Base-by-base conservation (phyloP, 306 rosid genomes). In the Vigna reflexopilosa region DNA sequence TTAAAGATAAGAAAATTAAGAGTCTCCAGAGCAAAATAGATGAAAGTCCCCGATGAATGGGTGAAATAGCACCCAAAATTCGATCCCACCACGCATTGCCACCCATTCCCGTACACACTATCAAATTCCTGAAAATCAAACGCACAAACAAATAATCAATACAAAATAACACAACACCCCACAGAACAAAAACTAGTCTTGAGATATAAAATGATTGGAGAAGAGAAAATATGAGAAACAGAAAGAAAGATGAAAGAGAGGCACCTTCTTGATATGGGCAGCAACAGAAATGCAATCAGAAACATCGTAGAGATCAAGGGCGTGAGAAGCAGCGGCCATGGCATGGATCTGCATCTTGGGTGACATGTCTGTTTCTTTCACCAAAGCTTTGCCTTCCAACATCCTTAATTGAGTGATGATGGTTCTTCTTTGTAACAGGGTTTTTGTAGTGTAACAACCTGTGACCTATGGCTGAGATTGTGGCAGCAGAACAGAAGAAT, bases 41-140 rank as follows among this genome's bases (percentile, higher is more conserved):
- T 89, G 85, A 93, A 93, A 84, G 84, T 85, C 64, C 90, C 93
- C 0, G 85, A 85, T 7, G 90, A 40, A 82, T 90, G 96, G 14
- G 90, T 89, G 86, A 91, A 91, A 83, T 87, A 91, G 42, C 96
- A 77, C 44, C 98, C 96, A 61, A 94, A 91, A 73, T 83, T 90
- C 47, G 93, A 85, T 76, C 96, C 97, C 72, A 91, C 93, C 72
- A 90, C 97, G 75, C 94, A 93, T 76, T 90, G 97, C 97, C 98
- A 93, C 17, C 98, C 94, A 80, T 72, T 80, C 52, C 94, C 96
- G 76, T 94, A 83, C 79, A 40, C 79, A 72, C 79, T 78, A 73
- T 91, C 97, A 84, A 93, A 93, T 55, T 83, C 93, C 98, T 93
- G 79, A 67, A 75, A 19, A 67, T 30, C 45, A 77, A 34, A 68